A percentile compares a stretch with the other conserved stretches of the same genome.
These are phyloP conservation scores for Oehlia diaphana DNA, from an alignment of 192 early-diverging fungal species.

Conservation along the genomic window DNA sequence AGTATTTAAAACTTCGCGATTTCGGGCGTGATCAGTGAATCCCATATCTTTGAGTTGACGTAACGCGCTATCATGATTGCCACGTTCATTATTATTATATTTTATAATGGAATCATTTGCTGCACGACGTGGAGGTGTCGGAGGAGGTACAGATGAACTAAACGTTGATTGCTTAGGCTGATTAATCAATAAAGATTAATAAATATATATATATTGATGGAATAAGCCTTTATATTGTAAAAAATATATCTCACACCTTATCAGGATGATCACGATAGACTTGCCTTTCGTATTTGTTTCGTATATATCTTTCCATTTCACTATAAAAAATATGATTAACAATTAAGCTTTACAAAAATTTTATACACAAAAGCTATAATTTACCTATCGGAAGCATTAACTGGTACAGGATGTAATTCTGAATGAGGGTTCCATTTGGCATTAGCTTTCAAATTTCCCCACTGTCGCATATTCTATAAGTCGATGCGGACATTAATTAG, in stretches of 20 bases:
- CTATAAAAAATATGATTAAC: conserved; percentile 36
- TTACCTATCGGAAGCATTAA: conserved; percentile 59
- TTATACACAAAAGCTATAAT: neutral
- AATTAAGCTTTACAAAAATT: neutral
- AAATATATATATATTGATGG: neutral
- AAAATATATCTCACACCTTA: neutral
- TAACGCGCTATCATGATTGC: conserved; percentile 40
- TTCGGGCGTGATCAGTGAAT: conserved; percentile 72
- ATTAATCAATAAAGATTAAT: neutral
- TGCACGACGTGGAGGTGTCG: conserved; percentile 37
- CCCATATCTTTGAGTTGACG: conserved; percentile 73
- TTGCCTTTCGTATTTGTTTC: conserved; percentile 88
- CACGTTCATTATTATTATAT: conserved; percentile 15
- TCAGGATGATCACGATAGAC: conserved; percentile 52
- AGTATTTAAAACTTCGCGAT: conserved; percentile 66
- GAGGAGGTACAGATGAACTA: conserved; percentile 19
- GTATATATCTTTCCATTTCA: conserved; percentile 86
- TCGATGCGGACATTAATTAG: neutral
- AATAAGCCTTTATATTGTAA: neutral
- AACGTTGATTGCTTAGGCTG: neutral
- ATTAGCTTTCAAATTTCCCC: conserved; percentile 72
- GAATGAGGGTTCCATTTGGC: conserved; percentile 68
- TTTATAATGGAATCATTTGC: conserved; percentile 4
- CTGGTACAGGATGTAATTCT: conserved; percentile 63
- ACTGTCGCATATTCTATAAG: conserved; percentile 51